These are phyloP conservation scores for Brassica carinata DNA, from an alignment of 345 rosid genomes.

Conservation along the genomic window DNA sequence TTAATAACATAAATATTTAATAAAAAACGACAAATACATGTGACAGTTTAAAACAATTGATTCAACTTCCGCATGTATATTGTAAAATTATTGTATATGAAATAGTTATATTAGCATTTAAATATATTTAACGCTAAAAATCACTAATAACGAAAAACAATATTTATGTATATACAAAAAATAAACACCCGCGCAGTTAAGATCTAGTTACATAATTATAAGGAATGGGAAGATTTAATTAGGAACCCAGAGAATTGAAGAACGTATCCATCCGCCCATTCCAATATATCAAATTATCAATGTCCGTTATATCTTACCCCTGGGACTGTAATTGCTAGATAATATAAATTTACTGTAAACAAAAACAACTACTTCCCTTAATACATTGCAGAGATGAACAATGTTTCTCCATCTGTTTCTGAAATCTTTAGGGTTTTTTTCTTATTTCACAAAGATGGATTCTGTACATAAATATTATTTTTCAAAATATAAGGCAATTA, in stretches of 20 bases:
- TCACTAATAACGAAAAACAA: too few species aligned
- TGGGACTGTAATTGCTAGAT: background rate
- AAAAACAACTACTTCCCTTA: background rate
- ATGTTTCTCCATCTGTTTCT: background rate
- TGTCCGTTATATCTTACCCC: background rate
- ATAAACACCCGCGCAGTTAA: too few species aligned
- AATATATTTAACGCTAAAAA: too few species aligned
- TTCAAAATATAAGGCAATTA: background rate
- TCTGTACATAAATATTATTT: background rate
- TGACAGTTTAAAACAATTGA: too few species aligned
- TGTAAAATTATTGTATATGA: too few species aligned
- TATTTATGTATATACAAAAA: too few species aligned
- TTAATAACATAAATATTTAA: too few species aligned
- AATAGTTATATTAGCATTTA: too few species aligned
- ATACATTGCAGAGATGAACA: background rate
- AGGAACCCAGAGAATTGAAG: constrained; percentile 1
- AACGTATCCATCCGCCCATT: background rate
- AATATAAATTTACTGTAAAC: background rate
- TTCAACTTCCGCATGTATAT: too few species aligned
- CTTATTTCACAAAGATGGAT: background rate
- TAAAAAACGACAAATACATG: too few species aligned
- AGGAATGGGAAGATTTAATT: background rate
- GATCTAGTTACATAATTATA: background rate
- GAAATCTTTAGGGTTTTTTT: background rate
- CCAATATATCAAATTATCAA: background rate